These are phyloP conservation scores for Calonectria ilicicola DNA, from an alignment of 2,329 filamentous ascomycete genomes.

Conservation along the genomic window DNA sequence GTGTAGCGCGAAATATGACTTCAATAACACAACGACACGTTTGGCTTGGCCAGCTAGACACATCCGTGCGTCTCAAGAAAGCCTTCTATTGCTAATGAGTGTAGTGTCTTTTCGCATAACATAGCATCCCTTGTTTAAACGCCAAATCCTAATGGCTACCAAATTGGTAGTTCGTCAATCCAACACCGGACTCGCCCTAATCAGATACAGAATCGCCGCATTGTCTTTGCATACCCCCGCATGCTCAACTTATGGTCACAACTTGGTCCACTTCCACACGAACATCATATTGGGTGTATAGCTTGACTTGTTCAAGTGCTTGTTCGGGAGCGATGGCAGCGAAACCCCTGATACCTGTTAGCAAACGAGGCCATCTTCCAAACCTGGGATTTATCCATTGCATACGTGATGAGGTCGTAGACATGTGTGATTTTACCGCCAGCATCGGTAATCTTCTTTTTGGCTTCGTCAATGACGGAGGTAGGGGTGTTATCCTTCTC, in stretches of 20 bases:
- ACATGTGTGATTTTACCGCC: conserved; percentile 85
- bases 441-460: conserved; percentile 74
- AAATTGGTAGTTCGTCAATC: conserved; percentile 7
- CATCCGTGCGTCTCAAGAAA: not conserved
- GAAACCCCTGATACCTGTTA: conserved; percentile 73
- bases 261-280: conserved; percentile 82
- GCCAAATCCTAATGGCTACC: conserved; percentile 12
- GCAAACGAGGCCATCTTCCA: conserved; percentile 13
- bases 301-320: conserved; percentile 75
- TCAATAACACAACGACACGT: not conserved
- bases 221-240: not conserved
- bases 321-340: conserved; percentile 78
- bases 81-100: not conserved
- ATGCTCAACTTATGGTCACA: conserved; percentile 58
- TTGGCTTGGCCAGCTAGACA: not conserved
- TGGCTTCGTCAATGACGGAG: conserved; percentile 76
- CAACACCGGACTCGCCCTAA: conserved; percentile 5
- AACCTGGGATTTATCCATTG: not conserved
- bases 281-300: conserved; percentile 59
- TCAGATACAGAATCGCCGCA: conserved; percentile 9
- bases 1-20: not conserved
- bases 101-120: not conserved
- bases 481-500: conserved; percentile 74
- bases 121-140: conserved; percentile 12
- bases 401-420: conserved; percentile 77